Percentiles rank a stretch among this genome's conserved stretches.
Conservation (phyloP, 2,329 filamentous ascomycete genomes). For the Cladosporium sp. region DNA sequence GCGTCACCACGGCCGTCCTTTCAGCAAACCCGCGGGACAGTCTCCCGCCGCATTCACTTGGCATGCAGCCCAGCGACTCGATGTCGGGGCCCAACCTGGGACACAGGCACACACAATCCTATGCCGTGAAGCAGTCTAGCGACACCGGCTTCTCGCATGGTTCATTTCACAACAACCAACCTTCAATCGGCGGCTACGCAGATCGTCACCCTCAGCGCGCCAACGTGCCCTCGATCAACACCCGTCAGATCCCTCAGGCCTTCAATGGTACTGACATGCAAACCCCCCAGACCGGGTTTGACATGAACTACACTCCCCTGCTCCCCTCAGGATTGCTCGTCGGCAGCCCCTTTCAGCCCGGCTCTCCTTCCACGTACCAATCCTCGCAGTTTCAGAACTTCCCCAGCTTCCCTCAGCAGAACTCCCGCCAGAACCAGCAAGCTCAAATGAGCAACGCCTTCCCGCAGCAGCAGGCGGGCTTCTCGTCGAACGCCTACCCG, state of each 20-base stretch:
- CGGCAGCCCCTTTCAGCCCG: conserved; percentile 93
- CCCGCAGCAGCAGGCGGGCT: conserved; percentile 53
- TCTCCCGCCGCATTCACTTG: conserved; percentile 73
- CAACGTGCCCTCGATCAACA: conserved; percentile 91
- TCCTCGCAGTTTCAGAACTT: conserved; percentile 89
- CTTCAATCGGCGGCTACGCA: conserved; percentile 66
- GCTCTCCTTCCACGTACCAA: conserved; percentile 80
- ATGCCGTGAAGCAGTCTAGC: conserved; percentile 69
- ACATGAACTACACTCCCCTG: conserved; percentile 97
- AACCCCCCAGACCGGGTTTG: conserved; percentile 81
- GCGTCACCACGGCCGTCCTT: conserved; percentile 72
- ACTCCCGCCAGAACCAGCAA: conserved; percentile 43
- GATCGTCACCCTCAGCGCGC: conserved; percentile 76
- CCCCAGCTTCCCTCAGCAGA: conserved; percentile 64
- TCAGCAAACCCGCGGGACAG: conserved; percentile 74
- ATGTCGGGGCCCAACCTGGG: conserved; percentile 51
- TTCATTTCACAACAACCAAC: conserved; percentile 78
- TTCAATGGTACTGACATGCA: conserved; percentile 59
- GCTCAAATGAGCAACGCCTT: conserved; percentile 67
- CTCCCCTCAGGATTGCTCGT: conserved; percentile 90
- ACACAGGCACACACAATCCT: conserved; percentile 54
- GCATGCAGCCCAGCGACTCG: conserved; percentile 82
- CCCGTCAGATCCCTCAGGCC: conserved; percentile 52
- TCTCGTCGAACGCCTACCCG: conserved; percentile 80
- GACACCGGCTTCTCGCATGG: conserved; percentile 90